Base-by-base conservation (phyloP, 805 yeast species). In the Wickerhamomyces bisporus region DNA sequence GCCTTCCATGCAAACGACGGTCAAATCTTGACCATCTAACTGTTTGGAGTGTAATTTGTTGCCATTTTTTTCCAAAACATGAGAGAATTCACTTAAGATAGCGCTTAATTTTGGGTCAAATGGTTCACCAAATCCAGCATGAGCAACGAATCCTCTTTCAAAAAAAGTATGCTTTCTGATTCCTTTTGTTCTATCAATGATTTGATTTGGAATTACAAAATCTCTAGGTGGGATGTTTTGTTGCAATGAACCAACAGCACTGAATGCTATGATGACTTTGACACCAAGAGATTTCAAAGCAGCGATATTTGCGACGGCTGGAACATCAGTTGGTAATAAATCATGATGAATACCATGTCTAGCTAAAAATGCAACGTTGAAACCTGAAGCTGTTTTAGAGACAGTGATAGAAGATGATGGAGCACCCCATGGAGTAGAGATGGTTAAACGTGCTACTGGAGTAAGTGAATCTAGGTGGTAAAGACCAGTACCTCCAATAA, bases 401-500 rank as follows among this genome's bases (percentile, higher is more conserved):
- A 93, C 79, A 34, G 96, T 89, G 57, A 93, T 85, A 28, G 96
- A 89, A 12, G 95, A 82, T 5, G 97, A 88, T 17, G 99, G 96
- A 49, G 73, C 75, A 10, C 98, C 99, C 98, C 98, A 93, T 17
- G 99, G 99, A 4, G 99, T 93, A 15, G 83, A 74, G 41, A 88
- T 64, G 13, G 86, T 77, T 30, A 93, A 65, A 49, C 81, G 70
- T 13, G 96, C 96, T 32, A 91, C 95, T 4, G 95, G 94, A 34
- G 80, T 74, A 39, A 93, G 70, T 40, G 86, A 79, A 29, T 82
- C 86, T 40, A 93, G 70, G 41, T 86, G 84, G 68, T 93, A 93
- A 23, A 93, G 73, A n/a, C 99, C 99, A 5, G 98, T 93, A 29
- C 98, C 98, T 29, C 98, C 98, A 59, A 93, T 93, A 49, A 93